Conservation (phyloP, 2,329 filamentous ascomycete species). For the Capronia epimyces region DNA sequence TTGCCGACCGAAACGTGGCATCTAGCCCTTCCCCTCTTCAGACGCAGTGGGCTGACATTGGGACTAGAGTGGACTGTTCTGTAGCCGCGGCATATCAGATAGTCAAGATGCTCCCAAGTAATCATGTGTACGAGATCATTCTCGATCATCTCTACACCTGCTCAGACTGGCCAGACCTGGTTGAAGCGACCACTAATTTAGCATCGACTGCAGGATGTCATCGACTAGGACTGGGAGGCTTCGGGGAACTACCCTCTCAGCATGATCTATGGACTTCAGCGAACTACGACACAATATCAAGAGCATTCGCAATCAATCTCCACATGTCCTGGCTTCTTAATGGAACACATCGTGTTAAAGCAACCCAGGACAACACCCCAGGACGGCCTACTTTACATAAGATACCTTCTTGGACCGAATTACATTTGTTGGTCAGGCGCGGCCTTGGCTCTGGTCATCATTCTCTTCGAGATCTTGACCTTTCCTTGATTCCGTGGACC, state of each 20-base stretch:
- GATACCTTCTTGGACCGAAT: conserved; percentile 9
- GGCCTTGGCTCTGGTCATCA: background rate
- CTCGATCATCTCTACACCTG: conserved; percentile 16
- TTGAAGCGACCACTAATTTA: conserved; percentile 9
- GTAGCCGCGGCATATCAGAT: conserved; percentile 11
- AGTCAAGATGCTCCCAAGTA: conserved; percentile 12
- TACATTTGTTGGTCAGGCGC: conserved; percentile 7
- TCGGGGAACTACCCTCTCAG: conserved; percentile 1
- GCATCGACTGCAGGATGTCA: conserved; percentile 9
- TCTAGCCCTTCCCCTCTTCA: background rate
- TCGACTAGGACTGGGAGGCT: conserved; percentile 14
- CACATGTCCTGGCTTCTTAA: conserved; percentile 16
- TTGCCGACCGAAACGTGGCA: background rate
- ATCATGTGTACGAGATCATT: conserved; percentile 16
- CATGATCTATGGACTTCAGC: background rate
- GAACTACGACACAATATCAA: conserved; percentile 13
- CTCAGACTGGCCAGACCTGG: conserved; percentile 7
- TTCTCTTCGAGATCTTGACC: conserved; percentile 5
- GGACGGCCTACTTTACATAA: background rate
- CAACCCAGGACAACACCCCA: background rate
- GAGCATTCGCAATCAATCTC: conserved; percentile 14
- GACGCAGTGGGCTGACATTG: background rate
- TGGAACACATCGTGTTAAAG: background rate
- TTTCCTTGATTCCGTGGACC: conserved; percentile 13
- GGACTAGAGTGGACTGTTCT: conserved; percentile 16